Conservation (phyloP, 2,329 filamentous ascomycete species). For the Pleurostoma richardsiae region DNA sequence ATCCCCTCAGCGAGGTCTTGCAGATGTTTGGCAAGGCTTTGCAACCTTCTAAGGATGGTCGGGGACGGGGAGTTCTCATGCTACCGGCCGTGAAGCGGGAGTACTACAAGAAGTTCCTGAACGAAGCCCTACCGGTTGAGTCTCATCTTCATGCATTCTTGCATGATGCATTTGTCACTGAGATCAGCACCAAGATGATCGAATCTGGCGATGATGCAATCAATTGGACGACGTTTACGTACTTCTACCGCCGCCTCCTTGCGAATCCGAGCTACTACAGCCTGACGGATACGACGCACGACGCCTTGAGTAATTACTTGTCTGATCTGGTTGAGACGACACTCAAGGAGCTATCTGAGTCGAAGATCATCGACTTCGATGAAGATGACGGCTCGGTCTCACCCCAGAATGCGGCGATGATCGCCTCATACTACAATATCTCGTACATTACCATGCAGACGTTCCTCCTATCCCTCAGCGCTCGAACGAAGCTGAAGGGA, state of each 20-base stretch:
- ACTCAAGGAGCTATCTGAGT: slow-evolving; percentile 82
- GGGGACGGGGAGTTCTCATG: slow-evolving; percentile 92
- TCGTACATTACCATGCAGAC: slow-evolving; percentile 99
- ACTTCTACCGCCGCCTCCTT: slow-evolving; percentile 91
- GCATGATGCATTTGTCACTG: slow-evolving; percentile 93
- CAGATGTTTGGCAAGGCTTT: slow-evolving; percentile 98
- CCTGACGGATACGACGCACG: slow-evolving; percentile 80
- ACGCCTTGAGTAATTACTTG: slow-evolving; percentile 88
- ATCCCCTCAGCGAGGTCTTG: slow-evolving; percentile 85
- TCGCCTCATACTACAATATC: slow-evolving; percentile 98
- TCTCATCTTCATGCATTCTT: slow-evolving; percentile 88
- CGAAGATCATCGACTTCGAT: slow-evolving; percentile 92
- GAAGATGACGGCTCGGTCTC: slow-evolving; percentile 87
- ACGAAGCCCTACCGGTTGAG: slow-evolving; percentile 92
- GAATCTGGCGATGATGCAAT: slow-evolving; percentile 94
- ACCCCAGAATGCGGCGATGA: slow-evolving; percentile 94
- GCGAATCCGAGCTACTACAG: slow-evolving; percentile 97
- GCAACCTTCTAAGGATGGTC: slow-evolving; percentile 70
- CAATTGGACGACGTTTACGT: slow-evolving; percentile 97
- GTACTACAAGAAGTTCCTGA: slow-evolving; percentile 98
- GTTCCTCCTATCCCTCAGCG: slow-evolving; percentile 83
- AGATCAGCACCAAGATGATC: slow-evolving; percentile 95
- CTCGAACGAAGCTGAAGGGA: slow-evolving; percentile 90
- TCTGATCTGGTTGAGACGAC: slow-evolving; percentile 94
- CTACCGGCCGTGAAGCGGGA: slow-evolving; percentile 89